These are phyloP conservation scores for Puccinia coronata DNA, from an alignment of 1,284 basidiomycete genomes.

Conservation along the genomic window DNA sequence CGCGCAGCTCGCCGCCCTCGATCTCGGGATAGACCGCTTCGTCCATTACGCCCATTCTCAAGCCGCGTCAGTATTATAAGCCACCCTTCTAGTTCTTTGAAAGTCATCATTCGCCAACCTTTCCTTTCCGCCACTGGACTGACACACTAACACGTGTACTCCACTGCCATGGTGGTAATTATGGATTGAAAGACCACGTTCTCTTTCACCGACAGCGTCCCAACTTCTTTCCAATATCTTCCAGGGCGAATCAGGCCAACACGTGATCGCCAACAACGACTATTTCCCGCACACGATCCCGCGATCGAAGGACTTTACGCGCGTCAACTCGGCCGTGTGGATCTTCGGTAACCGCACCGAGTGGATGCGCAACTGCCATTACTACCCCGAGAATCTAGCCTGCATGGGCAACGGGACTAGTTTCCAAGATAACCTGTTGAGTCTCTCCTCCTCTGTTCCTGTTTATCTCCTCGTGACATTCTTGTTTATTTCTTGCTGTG, in stretches of 20 bases:
- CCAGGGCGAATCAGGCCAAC: slow-evolving; percentile 42
- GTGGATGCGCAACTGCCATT: slow-evolving; percentile 24
- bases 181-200: slow-evolving; percentile 6
- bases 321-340: slow-evolving; percentile 27
- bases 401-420: slow-evolving; percentile 44
- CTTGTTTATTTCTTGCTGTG: not conserved
- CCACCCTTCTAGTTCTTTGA: not conserved
- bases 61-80: slow-evolving; percentile 50
- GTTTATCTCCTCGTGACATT: not conserved
- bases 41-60: slow-evolving; percentile 49
- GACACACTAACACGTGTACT: too few species aligned
- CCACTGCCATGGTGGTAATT: too few species aligned
- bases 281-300: slow-evolving; percentile 41
- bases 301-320: not conserved
- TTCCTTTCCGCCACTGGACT: too few species aligned
- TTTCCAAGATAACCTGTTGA: slow-evolving; percentile 15
- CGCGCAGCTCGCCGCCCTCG: slow-evolving; percentile 41
- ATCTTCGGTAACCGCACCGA: slow-evolving; percentile 40
- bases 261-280: slow-evolving; percentile 45
- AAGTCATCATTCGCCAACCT: too few species aligned
- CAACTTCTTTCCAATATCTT: not conserved
- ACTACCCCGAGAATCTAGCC: slow-evolving; percentile 31
- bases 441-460: not conserved
- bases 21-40: slow-evolving; percentile 24
- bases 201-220: slow-evolving; percentile 1